Conservation (phyloP, 2,329 filamentous ascomycete species). For the Phialophora macrospora region DNA sequence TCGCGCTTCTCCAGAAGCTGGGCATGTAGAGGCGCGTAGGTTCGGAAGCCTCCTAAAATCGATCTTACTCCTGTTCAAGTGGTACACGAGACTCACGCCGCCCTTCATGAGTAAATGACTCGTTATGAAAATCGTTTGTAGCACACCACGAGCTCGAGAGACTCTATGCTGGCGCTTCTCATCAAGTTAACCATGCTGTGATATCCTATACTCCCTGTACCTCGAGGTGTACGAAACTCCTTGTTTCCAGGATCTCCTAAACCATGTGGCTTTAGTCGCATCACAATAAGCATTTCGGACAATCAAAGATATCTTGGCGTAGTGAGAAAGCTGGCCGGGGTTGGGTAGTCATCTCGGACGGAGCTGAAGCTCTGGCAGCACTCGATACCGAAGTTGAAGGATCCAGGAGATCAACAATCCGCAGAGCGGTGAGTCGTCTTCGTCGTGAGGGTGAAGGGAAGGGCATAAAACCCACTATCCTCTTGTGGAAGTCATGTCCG, state of each 20-base stretch:
- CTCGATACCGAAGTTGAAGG: not conserved
- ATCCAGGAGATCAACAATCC: not conserved
- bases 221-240: not conserved
- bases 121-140: not conserved
- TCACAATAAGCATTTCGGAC: not conserved
- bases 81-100: not conserved
- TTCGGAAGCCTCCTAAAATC: too few relatives aligned
- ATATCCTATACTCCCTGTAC: not conserved
- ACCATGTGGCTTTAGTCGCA: not conserved
- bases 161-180: not conserved
- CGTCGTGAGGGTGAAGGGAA: not conserved
- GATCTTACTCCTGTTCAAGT: not conserved
- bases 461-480: slow-evolving; percentile 10
- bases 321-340: not conserved
- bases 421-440: slow-evolving; percentile 6
- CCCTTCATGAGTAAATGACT: not conserved
- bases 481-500: slow-evolving; percentile 18
- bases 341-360: not conserved
- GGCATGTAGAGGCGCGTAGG: too few relatives aligned
- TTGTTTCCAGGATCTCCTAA: not conserved
- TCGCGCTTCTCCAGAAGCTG: too few relatives aligned
- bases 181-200: not conserved
- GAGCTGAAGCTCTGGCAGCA: not conserved
- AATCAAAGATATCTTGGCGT: not conserved
- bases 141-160: not conserved